These are phyloP conservation scores for Talinum fruticosum DNA, from an alignment of 148 eudicot species.

Conservation along the genomic window DNA sequence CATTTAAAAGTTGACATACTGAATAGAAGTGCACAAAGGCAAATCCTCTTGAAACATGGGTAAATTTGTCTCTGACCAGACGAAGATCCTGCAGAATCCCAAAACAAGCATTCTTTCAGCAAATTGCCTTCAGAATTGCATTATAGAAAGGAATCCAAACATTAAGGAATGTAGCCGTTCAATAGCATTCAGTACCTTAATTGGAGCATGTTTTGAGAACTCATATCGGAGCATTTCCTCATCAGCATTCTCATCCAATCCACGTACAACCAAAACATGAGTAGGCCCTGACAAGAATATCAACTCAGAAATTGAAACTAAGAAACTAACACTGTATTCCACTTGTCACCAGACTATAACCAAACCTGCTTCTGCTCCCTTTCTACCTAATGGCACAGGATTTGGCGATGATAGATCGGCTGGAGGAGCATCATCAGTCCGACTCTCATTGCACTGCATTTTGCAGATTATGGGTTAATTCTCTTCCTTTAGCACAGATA, in stretches of 20 bases:
- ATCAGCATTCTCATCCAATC: constrained; percentile 99
- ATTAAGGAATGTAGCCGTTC: background rate
- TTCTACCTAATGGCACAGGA: constrained; percentile 56
- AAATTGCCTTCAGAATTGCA: constrained; percentile 1
- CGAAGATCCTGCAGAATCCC: constrained; percentile 80
- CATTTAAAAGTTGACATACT: constrained; percentile 38
- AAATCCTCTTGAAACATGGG: constrained; percentile 96
- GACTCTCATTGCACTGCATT: constrained; percentile 88
- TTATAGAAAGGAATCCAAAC: background rate
- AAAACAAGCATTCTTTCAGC: background rate
- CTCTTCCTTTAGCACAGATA: constrained; percentile 4
- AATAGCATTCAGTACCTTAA: constrained; percentile 52
- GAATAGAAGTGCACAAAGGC: constrained; percentile 89
- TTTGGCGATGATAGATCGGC: constrained; percentile 79
- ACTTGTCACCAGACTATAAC: constrained; percentile 25
- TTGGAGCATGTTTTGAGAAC: constrained; percentile 93
- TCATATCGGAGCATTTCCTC: constrained; percentile 99
- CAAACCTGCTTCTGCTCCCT: constrained; percentile 84
- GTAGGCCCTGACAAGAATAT: constrained; percentile 67
- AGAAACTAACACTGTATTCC: background rate
- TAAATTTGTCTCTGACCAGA: constrained; percentile 93
- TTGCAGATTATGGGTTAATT: background rate
- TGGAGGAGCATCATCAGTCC: constrained; percentile 88
- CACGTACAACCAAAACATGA: constrained; percentile 95
- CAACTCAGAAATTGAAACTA: constrained; percentile 19